Conservation (phyloP, 176 grass and related monocot species). For the Leersia perrieri region DNA sequence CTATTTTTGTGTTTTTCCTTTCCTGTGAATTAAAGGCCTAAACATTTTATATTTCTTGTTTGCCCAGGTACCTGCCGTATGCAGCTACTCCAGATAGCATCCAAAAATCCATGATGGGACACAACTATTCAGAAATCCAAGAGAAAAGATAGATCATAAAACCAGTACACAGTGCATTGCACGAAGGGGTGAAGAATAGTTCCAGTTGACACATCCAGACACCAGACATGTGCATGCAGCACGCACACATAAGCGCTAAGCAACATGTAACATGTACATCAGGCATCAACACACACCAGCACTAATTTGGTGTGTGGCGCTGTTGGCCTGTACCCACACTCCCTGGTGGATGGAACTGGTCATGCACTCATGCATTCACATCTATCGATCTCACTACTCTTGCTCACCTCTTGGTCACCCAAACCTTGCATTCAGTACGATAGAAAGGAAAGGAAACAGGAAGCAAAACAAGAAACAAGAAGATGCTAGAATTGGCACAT, state of each 20-base stretch:
- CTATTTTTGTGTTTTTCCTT: too few species aligned
- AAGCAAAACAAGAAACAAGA: slow-evolving; percentile 55
- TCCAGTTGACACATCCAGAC: slow-evolving; percentile 6
- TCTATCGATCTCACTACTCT: slow-evolving; percentile 27
- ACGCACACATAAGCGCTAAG: slow-evolving; percentile 26
- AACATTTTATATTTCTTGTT: neutral
- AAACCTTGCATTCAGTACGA: slow-evolving; percentile 32
- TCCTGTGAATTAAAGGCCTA: too few species aligned
- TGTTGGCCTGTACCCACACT: neutral
- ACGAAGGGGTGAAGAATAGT: slow-evolving; percentile 15
- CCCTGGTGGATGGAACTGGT: slow-evolving; percentile 17
- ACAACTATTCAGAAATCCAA: slow-evolving; percentile 36
- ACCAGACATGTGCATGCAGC: slow-evolving; percentile 27
- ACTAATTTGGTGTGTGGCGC: slow-evolving; percentile 16
- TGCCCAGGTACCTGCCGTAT: neutral
- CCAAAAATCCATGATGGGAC: slow-evolving; percentile 17
- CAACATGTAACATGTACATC: slow-evolving; percentile 5
- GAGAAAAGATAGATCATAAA: slow-evolving; percentile 23
- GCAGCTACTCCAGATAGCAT: neutral
- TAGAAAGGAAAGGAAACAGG: slow-evolving; percentile 49
- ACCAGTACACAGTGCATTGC: slow-evolving; percentile 8
- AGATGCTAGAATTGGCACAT: slow-evolving; percentile 51
- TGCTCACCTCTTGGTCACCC: neutral
- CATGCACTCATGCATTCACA: slow-evolving; percentile 54
- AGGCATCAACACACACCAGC: neutral